phyloP scores from a whole-genome alignment of 306 rosid species.

The Rosa persica region DNA sequence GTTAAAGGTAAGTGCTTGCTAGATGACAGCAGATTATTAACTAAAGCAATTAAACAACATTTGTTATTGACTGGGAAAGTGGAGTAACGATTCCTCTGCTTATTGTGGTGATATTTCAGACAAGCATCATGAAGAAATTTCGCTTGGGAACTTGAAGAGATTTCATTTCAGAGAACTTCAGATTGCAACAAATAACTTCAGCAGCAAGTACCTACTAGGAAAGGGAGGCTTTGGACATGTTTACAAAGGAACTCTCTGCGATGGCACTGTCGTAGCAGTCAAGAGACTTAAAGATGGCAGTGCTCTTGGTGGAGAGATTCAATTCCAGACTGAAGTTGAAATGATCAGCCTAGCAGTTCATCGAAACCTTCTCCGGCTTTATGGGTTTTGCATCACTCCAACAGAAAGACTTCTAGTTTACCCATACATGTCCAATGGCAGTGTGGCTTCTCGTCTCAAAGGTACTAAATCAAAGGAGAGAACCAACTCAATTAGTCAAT shows the following conservation, averaged over 20 bases:
- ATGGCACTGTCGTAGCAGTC: slow-evolving; percentile 83
- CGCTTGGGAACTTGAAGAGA: slow-evolving; percentile 88
- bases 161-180: slow-evolving; percentile 86
- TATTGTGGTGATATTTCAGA: slow-evolving; percentile 42
- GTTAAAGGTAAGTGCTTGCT: slow-evolving; percentile 61
- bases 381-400: slow-evolving; percentile 81
- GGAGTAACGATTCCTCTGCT: background rate
- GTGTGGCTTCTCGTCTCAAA: slow-evolving; percentile 92
- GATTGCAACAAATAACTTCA: slow-evolving; percentile 82
- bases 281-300: slow-evolving; percentile 91
- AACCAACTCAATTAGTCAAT: background rate
- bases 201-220: slow-evolving; percentile 82
- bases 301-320: slow-evolving; percentile 79
- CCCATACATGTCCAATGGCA: slow-evolving; percentile 93
- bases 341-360: slow-evolving; percentile 97
- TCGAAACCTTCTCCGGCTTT: slow-evolving; percentile 75
- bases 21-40: background rate
- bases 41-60: background rate
- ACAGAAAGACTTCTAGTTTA: slow-evolving; percentile 83
- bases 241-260: slow-evolving; percentile 81
- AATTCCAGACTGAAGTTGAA: slow-evolving; percentile 96
- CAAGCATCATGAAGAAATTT: slow-evolving; percentile 72
- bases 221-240: slow-evolving; percentile 92
- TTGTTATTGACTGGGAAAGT: background rate
- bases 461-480: slow-evolving; percentile 35